A percentile compares a stretch with the other conserved stretches of the same genome.
phyloP scores from a whole-genome alignment of 352 stramenopile species.

The Globisporangium middletonii region DNA sequence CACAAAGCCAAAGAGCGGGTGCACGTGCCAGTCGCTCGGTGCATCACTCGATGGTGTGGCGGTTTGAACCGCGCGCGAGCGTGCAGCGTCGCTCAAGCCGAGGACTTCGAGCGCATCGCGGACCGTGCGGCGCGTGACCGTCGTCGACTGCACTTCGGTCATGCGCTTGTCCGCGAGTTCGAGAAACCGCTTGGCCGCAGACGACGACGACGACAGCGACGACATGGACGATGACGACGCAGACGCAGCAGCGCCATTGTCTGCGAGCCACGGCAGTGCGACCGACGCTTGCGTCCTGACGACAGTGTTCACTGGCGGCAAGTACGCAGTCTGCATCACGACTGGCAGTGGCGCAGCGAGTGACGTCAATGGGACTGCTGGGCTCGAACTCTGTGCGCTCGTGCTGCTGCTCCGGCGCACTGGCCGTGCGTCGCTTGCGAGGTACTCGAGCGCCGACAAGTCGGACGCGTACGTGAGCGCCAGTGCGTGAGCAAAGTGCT shows the following conservation, averaged over 20 bases:
- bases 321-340: slow-evolving; percentile 27
- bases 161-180: slow-evolving; percentile 40
- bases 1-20: slow-evolving; percentile 45
- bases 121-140: slow-evolving; percentile 31
- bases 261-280: slow-evolving; percentile 46
- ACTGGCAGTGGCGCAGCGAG: slow-evolving; percentile 4
- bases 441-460: slow-evolving; percentile 38
- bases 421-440: slow-evolving; percentile 4
- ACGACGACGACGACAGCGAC: neutral
- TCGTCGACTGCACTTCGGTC: slow-evolving; percentile 44
- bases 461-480: slow-evolving; percentile 65
- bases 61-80: too few relatives aligned
- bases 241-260: neutral
- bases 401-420: neutral
- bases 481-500: slow-evolving; percentile 64
- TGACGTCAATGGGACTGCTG: neutral
- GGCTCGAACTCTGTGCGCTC: neutral
- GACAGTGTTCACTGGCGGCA: slow-evolving; percentile 30
- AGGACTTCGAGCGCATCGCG: slow-evolving; percentile 41
- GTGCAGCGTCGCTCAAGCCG: slow-evolving; percentile 20
- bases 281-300: slow-evolving; percentile 24
- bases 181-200: slow-evolving; percentile 25
- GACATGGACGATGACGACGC: too few relatives aligned
- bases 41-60: neutral
- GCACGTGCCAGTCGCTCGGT: slow-evolving; percentile 39